Percentiles rank a stretch among this genome's conserved stretches.
Evolutionary conservation across 768 basidiomycete genomes (phyloP).

Genomic region (Phanerochaete carnosa): DNA sequence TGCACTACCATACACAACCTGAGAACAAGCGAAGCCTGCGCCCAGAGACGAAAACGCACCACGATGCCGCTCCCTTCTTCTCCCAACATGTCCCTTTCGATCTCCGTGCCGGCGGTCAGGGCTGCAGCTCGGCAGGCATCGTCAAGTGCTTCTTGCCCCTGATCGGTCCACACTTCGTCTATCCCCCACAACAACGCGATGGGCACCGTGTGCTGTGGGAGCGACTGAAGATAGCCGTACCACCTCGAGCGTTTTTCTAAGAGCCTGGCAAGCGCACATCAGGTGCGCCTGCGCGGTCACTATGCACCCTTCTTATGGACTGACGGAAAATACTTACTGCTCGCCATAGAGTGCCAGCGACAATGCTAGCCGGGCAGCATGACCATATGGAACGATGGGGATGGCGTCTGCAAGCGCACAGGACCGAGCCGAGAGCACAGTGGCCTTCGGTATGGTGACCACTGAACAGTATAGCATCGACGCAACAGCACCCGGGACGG

Average conservation of each 20-base stretch:
- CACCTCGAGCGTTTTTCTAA: slow-evolving; percentile 50
- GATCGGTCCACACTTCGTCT: slow-evolving; percentile 12
- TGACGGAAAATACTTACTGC: slow-evolving; percentile 40
- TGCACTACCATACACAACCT: neutral
- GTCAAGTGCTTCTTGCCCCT: neutral
- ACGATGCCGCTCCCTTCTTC: slow-evolving; percentile 11
- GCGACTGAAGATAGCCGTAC: slow-evolving; percentile 63
- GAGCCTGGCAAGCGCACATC: slow-evolving; percentile 34
- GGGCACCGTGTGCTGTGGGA: slow-evolving; percentile 50
- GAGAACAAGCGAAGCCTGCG: neutral
- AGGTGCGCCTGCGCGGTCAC: neutral
- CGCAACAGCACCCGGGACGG: neutral
- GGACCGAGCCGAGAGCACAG: slow-evolving; percentile 58
- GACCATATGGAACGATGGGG: slow-evolving; percentile 46
- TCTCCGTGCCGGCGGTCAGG: slow-evolving; percentile 34
- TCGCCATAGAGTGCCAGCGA: slow-evolving; percentile 64
- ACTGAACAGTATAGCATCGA: slow-evolving; percentile 35
- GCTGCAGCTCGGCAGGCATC: slow-evolving; percentile 29
- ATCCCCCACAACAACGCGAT: slow-evolving; percentile 62
- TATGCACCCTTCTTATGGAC: too few relatives aligned
- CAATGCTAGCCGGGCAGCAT: slow-evolving; percentile 56
- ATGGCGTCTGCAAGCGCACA: slow-evolving; percentile 40
- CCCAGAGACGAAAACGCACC: slow-evolving; percentile 13
- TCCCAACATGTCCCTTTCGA: slow-evolving; percentile 22
- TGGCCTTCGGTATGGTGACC: slow-evolving; percentile 58